Conservation (phyloP, 2,329 filamentous ascomycete species). For the Myriosclerotinia curreyana region DNA sequence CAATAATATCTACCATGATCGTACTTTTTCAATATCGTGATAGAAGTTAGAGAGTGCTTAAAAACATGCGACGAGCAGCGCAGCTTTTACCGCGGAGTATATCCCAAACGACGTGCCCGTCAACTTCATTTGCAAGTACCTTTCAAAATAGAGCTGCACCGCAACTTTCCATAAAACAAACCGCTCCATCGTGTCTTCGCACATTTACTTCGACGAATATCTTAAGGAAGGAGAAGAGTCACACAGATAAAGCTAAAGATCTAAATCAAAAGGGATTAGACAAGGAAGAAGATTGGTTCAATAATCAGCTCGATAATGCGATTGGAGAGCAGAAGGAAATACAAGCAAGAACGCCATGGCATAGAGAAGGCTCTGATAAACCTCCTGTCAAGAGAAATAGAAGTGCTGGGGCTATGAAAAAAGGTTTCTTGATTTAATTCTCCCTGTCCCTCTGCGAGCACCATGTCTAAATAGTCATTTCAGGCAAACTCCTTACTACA, state of each 20-base stretch:
- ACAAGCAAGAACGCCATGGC: slow-evolving; percentile 63
- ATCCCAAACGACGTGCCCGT: background rate
- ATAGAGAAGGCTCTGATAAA: slow-evolving; percentile 56
- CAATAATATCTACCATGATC: background rate
- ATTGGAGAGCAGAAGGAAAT: slow-evolving; percentile 48
- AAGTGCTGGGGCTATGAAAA: slow-evolving; percentile 58
- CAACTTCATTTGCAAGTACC: background rate
- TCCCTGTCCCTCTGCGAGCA: background rate
- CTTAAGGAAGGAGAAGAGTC: slow-evolving; percentile 17
- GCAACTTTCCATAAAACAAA: background rate
- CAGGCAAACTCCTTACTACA: slow-evolving; percentile 76
- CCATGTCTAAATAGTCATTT: background rate
- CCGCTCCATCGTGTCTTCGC: background rate
- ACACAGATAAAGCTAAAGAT: slow-evolving; percentile 26
- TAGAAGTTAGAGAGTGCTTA: background rate
- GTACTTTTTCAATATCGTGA: background rate
- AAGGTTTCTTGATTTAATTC: slow-evolving; percentile 45
- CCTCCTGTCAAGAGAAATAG: slow-evolving; percentile 50
- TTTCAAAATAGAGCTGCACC: slow-evolving; percentile 11
- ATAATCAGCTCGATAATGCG: slow-evolving; percentile 41
- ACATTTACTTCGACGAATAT: slow-evolving; percentile 4
- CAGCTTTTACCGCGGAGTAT: slow-evolving; percentile 17
- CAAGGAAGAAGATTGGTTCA: slow-evolving; percentile 40
- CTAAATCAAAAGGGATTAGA: slow-evolving; percentile 34
- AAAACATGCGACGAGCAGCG: slow-evolving; percentile 17